Conservation (phyloP, 163 green algal species). For the Chloromonas sp. region DNA sequence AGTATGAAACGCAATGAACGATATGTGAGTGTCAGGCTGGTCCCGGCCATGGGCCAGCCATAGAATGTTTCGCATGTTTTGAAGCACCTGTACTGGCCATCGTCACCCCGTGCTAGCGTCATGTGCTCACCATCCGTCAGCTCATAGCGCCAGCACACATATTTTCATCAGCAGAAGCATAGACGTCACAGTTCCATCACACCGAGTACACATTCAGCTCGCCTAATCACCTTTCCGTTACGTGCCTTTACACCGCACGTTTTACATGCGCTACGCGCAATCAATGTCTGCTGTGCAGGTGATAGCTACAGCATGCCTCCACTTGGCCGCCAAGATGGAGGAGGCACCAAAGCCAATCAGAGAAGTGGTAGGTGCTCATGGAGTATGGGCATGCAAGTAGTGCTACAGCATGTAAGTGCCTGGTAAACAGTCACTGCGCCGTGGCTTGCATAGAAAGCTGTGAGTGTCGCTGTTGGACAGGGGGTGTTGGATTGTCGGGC, state of each 20-base stretch:
- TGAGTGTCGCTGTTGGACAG: too few species aligned
- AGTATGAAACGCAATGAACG: conserved; percentile 60
- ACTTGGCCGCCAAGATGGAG: conserved; percentile 55
- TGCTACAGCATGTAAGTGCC: too few species aligned
- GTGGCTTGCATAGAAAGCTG: too few species aligned
- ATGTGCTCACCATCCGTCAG: too few species aligned
- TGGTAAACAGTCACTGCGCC: too few species aligned
- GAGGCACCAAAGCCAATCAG: conserved; percentile 40
- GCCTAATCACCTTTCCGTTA: too few species aligned
- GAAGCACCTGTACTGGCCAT: background rate
- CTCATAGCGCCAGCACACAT: too few species aligned
- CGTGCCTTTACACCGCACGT: too few species aligned
- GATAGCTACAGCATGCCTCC: conserved; percentile 48
- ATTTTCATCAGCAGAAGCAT: too few species aligned
- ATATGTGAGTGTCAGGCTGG: conserved; percentile 45
- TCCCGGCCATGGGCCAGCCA: background rate
- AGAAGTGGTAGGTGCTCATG: background rate
- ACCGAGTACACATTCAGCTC: background rate
- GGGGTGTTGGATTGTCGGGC: too few species aligned
- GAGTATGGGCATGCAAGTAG: background rate
- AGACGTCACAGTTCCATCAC: background rate
- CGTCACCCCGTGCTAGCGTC: background rate
- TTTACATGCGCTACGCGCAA: too few species aligned
- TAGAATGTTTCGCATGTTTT: background rate
- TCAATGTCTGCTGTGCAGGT: conserved; percentile 20